Base-by-base conservation (phyloP, 2,329 filamentous ascomycete species). In the Aspergillus vadensis region DNA sequence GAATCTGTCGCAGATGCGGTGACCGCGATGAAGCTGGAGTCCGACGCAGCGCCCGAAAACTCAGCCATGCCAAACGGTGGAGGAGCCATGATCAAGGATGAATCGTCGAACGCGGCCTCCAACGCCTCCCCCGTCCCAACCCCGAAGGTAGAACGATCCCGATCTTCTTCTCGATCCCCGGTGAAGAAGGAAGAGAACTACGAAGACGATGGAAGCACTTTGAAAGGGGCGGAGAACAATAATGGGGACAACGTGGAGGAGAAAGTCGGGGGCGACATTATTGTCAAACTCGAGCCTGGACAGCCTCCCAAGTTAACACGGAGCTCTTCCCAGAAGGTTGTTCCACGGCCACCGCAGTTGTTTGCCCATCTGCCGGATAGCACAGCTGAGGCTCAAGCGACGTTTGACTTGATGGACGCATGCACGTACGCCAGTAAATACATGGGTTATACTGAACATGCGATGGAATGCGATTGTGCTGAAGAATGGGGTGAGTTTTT, bases 351-450 rank as follows among this genome's bases (percentile, higher is more conserved):
- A 59, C 83, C 88, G 55, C 82, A 81, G 57, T 80, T 97, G 10
- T 97, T 90, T 75, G 77, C 83, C 69, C 83, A 96, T 75, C 80
- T 94, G 30, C 88, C 91, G 41, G 89, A 97, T 76, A 88, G 87
- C 66, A 96, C 92, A 3, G 78, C 82, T 38, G 91, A 95, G 68
- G 91, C 95, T 4, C 88, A 85, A 67, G 80, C 83, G 25, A 86
- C 86, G 14, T 99, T 99, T 70, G 86, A 91, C 67, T 82, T 94
- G 55, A 92, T 99, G 65, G 81, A 88, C 55, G 86, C 91, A 68
- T 98, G 94, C 76, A 89, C 91, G 36, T 99, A 99, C 77, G 92
- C 91, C 57, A 92, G 92, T 66, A 97, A 96, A 76, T 87, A 91
- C 67, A 88, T 98, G 79, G 95, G 95, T 55, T 90, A 89, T 66